Base-by-base conservation (phyloP, 306 rosid genomes). In the Cucumis cinereus region DNA sequence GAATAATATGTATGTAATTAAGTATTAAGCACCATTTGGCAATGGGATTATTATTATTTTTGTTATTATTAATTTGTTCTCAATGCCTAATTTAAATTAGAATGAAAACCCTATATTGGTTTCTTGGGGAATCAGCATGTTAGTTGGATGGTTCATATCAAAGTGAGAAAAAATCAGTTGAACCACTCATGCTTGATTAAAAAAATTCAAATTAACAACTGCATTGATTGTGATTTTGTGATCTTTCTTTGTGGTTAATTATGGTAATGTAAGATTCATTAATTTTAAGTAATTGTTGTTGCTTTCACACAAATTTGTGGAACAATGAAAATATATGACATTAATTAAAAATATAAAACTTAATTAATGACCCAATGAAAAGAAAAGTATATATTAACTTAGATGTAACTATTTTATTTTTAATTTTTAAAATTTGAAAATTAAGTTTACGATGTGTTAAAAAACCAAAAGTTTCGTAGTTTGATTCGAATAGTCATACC, bases 131-230 rank as follows among this genome's bases (percentile, higher is more conserved):
- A 64, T 40, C 50, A 64, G 17, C 72, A 64, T 62, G 35, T 54
- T 40, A 41, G 73, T 67, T 67, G 73, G 43, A 67, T 38, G n/a
- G 73, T 67, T 67, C 24, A 41, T 67, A 67, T 67, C 73, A 67
- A 60, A 41, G 53, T 35, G 30, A 66, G 50, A 19, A 11, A 40
- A 49, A 50, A 67, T 59, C 9, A 33, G 73, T 67, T 41, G 73
- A 67, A 41, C 73, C 19, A 40, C 73, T 6, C 54, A 40, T 67
- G 33, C 54, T 67, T 67, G 4, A 67, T 67, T 11, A 40, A 22
- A 22, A 9, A 19, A 67, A n/a, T n/a, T 67, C 73, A 38, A 67
- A 45, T 45, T 45, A 45, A 67, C 52, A 67, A 40, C 53, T 19
- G 19, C 24, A 38, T n/a, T 67, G 35, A 20, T 67, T 67, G 73